Percentiles rank a stretch among this genome's conserved stretches.
Conservation (phyloP, 352 stramenopile species). For the Pythium folliculosum region DNA sequence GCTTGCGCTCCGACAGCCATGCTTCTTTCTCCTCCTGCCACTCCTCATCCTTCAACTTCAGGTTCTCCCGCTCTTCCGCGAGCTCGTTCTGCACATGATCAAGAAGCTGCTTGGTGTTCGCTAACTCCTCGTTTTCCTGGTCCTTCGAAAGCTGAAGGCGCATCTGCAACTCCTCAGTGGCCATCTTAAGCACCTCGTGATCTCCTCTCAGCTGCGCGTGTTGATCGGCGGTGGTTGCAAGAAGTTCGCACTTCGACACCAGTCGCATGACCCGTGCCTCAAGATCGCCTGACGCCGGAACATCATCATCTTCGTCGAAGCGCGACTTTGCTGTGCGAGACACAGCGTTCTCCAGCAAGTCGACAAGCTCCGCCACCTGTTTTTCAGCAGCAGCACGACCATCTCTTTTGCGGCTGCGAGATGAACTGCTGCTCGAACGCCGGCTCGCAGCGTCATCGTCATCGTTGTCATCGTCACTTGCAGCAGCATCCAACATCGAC, state of each 20-base stretch:
- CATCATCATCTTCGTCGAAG: constrained; percentile 4
- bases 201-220: constrained; percentile 34
- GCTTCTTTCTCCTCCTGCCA: constrained; percentile 2
- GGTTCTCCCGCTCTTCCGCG: background rate
- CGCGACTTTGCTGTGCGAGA: background rate
- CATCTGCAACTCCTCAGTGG: constrained; percentile 40
- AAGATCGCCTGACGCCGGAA: constrained; percentile 1
- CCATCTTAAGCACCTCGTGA: constrained; percentile 46
- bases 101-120: constrained; percentile 33
- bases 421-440: background rate
- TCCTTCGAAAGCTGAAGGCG: constrained; percentile 26
- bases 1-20: constrained; percentile 9
- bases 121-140: constrained; percentile 30
- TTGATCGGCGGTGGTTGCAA: constrained; percentile 31
- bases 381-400: background rate
- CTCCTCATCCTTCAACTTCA: constrained; percentile 27
- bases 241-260: constrained; percentile 33
- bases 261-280: constrained; percentile 31
- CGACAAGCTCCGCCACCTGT: constrained; percentile 10
- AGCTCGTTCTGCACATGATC: constrained; percentile 31
- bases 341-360: constrained; percentile 10
- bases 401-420: background rate
- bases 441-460: constrained; percentile 10
- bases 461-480: constrained; percentile 8
- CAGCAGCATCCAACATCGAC: constrained; percentile 17